These are phyloP conservation scores for Cornus kousa DNA, from an alignment of 148 eudicot species.

Conservation along the genomic window DNA sequence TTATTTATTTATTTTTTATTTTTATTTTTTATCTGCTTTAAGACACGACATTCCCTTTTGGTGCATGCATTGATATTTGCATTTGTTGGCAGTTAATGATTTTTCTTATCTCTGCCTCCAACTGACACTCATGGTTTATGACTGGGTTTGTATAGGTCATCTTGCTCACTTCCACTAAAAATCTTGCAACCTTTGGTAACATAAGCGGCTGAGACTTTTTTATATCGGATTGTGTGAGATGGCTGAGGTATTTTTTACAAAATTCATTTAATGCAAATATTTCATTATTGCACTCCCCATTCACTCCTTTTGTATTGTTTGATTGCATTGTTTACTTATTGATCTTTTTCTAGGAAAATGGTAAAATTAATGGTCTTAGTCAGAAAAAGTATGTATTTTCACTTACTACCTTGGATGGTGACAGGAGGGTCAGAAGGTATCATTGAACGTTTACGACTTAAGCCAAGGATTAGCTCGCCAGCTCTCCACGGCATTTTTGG, in stretches of 20 bases:
- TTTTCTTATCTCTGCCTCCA: neutral
- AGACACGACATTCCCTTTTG: too few relatives aligned
- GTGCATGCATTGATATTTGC: neutral
- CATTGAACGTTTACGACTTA: constrained; percentile 78
- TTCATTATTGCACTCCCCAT: neutral
- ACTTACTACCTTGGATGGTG: constrained; percentile 1
- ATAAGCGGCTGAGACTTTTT: too few relatives aligned
- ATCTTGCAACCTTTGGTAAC: too few relatives aligned
- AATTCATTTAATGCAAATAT: neutral
- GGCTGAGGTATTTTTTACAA: constrained; percentile 39
- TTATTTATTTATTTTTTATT: too few relatives aligned
- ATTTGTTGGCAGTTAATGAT: neutral
- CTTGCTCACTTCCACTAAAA: neutral
- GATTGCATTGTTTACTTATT: neutral
- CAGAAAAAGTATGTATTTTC: neutral
- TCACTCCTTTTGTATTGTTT: too few relatives aligned
- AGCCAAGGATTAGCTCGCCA: constrained; percentile 98
- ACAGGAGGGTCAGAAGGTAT: constrained; percentile 87
- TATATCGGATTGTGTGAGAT: constrained; percentile 19
- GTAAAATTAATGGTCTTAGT: neutral
- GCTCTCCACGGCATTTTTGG: constrained; percentile 77
- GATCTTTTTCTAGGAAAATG: neutral
- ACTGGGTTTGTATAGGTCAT: neutral
- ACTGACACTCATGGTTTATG: neutral
- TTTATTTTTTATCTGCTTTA: too few relatives aligned